A percentile compares a stretch with the other conserved stretches of the same genome.
These are phyloP conservation scores for Maudiozyma bulderi DNA, from an alignment of 805 yeast genomes.

Conservation along the genomic window DNA sequence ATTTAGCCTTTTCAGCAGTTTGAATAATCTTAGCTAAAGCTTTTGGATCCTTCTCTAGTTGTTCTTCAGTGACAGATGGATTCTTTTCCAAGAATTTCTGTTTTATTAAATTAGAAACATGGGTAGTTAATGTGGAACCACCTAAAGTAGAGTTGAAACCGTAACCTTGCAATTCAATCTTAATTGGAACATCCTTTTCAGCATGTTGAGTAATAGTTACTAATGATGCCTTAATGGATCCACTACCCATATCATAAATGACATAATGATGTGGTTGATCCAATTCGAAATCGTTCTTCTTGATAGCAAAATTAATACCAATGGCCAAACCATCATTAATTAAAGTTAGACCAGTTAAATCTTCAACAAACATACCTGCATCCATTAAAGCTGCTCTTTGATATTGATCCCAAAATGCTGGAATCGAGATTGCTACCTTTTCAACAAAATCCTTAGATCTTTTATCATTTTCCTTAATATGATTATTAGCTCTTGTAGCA, in stretches of 20 bases:
- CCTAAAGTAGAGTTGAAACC: slow-evolving; percentile 63
- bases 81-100: slow-evolving; percentile 46
- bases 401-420: slow-evolving; percentile 54
- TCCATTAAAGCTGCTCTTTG: slow-evolving; percentile 67
- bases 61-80: slow-evolving; percentile 29
- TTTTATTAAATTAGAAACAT: slow-evolving; percentile 51
- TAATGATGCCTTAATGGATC: slow-evolving; percentile 81
- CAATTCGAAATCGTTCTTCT: slow-evolving; percentile 16
- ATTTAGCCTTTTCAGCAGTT: slow-evolving; percentile 82
- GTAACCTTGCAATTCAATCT: slow-evolving; percentile 60
- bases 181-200: slow-evolving; percentile 33
- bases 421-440: slow-evolving; percentile 69
- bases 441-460: slow-evolving; percentile 39
- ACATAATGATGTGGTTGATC: slow-evolving; percentile 46
- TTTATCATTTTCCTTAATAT: slow-evolving; percentile 46
- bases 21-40: slow-evolving; percentile 62
- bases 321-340: slow-evolving; percentile 92
- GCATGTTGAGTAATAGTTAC: slow-evolving; percentile 44
- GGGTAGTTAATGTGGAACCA: slow-evolving; percentile 63
- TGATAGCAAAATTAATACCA: slow-evolving; percentile 65
- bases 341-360: slow-evolving; percentile 47
- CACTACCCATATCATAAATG: slow-evolving; percentile 88
- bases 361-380: slow-evolving; percentile 53
- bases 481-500: slow-evolving; percentile 50
- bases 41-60: slow-evolving; percentile 41